Base-by-base conservation (phyloP, 2,329 filamentous ascomycete genomes). In the Albophoma yamanashiensis region DNA sequence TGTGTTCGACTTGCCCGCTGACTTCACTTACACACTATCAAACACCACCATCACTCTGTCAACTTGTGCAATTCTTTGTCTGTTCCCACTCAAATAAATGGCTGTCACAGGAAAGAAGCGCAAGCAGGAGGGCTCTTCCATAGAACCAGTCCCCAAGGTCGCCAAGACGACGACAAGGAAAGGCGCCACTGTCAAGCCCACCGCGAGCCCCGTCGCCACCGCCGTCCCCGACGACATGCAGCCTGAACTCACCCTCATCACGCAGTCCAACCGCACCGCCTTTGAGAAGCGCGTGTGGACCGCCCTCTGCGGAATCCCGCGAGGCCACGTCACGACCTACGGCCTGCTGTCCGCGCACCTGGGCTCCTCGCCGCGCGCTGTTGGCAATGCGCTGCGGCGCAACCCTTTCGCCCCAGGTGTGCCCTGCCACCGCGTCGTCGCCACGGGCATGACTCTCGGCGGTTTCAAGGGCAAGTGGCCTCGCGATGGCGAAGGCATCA, bases 371-470 rank as follows among this genome's bases (percentile, higher is more conserved):
- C 88, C 90, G 1, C 80, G 90, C 50, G 90, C 90, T 0, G 84
- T 94, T 6, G 90, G 90, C 20, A 91, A 89, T 61, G 89, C 89
- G 1, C 78, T 95, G 68, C 82, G 88, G 22, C 78, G 81, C 12
- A 96, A 96, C 70, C 91, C 91, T 0, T 95, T 93, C 67, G 91
- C 91, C 17, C 91, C 91, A 0, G 81, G 84, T 40, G 88, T 93
- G 5, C 91, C 91, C 1, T 95, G 91, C 63, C 91, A 95, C 73
- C 82, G 91, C 12, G 88, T 93, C 27, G 82, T 95, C 55, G 89
- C 89, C 7, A 87, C 85, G 47, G 87, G 86, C 58, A 87, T 89
- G 15, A 78, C 79, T n/a, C 72, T 91, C 27, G 88, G 88, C 50
- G 87, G 88, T 0, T 91, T 89, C 76, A 85, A 86, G 72, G 88